Percentiles rank a stretch among this genome's conserved stretches.
phyloP scores from a whole-genome alignment of 495 filamentous ascomycete species.

The Tirmania nivea region DNA sequence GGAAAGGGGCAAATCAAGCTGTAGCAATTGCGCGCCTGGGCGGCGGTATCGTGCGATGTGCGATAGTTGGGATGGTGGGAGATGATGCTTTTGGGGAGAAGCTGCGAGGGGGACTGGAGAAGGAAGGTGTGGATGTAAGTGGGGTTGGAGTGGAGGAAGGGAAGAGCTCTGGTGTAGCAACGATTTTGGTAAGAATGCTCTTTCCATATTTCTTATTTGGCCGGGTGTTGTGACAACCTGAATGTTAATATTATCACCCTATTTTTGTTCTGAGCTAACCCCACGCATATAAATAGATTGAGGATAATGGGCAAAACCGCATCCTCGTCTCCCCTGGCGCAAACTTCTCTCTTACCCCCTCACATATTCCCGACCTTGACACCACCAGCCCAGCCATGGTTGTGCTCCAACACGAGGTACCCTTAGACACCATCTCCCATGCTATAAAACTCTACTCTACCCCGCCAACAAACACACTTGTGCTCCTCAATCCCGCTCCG shows the following conservation, averaged over 20 bases:
- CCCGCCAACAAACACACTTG: slow-evolving; percentile 25
- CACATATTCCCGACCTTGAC: slow-evolving; percentile 14
- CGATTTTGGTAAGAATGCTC: slow-evolving; percentile 41
- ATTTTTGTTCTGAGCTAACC: background rate
- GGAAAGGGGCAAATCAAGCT: slow-evolving; percentile 93
- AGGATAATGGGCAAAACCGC: slow-evolving; percentile 30
- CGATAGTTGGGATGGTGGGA: slow-evolving; percentile 70
- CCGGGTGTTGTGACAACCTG: slow-evolving; percentile 54
- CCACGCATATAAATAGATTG: background rate
- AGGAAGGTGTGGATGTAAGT: slow-evolving; percentile 8
- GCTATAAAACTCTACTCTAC: slow-evolving; percentile 34
- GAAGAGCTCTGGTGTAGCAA: slow-evolving; percentile 52
- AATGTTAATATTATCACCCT: background rate
- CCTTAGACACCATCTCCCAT: slow-evolving; percentile 43
- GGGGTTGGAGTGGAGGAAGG: slow-evolving; percentile 16
- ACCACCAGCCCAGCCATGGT: slow-evolving; percentile 31
- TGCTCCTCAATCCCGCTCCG: slow-evolving; percentile 71
- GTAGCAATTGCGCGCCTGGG: slow-evolving; percentile 30
- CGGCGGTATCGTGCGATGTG: background rate
- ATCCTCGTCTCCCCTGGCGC: slow-evolving; percentile 67
- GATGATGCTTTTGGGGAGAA: slow-evolving; percentile 37
- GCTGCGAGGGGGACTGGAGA: slow-evolving; percentile 23
- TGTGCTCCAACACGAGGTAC: slow-evolving; percentile 79
- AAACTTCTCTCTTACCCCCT: slow-evolving; percentile 25
- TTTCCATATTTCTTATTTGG: background rate